Base-by-base conservation (phyloP, 2,329 filamentous ascomycete genomes). In the Zymoseptoria tritici region DNA sequence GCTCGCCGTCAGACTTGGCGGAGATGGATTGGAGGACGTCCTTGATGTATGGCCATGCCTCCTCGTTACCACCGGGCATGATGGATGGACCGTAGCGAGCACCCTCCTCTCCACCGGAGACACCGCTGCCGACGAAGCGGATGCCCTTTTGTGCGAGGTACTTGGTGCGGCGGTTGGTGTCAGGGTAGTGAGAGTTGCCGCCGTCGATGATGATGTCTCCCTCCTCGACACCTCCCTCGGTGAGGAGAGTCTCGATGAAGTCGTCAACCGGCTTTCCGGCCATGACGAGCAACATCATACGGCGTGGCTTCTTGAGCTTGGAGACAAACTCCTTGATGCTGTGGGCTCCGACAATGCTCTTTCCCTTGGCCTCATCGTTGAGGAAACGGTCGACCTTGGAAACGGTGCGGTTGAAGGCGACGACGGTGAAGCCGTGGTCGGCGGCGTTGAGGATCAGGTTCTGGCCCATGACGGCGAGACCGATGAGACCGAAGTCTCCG, bases 151-250 rank as follows among this genome's bases (percentile, higher is more conserved):
- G 71, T 55, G 81, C 79, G 64, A 97, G 86, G 83, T 97, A 96
- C 79, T 89, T 82, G 78, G 91, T 92, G 75, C 94, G 90, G 80
- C 94, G 91, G 87, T 97, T 97, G 81, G 90, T 93, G 82, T 97
- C 94, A 75, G 94, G 94, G 86, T 89, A 99, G 83, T 97, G 94
- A 68, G 93, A 97, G 88, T 99, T 97, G 73, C 91, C 94, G 77
- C 94, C 94, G 75, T 99, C 94, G 73, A 99, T 97, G 83, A 99
- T 95, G 85, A 99, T 97, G 77, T 99, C 94, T 69, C 91, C 92
- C 73, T 84, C 76, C 76, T 91, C 87, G 67, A 93, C 82, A 75
- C 89, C 85, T 67, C 77, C 77, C 71, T 78, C 75, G 62, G 65
- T 76, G 57, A 97, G 83, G 68, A 99, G 88, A 70, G 87, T 87